These are phyloP conservation scores for Pythium pyrilobum DNA, from an alignment of 352 stramenopile species.

Conservation along the genomic window DNA sequence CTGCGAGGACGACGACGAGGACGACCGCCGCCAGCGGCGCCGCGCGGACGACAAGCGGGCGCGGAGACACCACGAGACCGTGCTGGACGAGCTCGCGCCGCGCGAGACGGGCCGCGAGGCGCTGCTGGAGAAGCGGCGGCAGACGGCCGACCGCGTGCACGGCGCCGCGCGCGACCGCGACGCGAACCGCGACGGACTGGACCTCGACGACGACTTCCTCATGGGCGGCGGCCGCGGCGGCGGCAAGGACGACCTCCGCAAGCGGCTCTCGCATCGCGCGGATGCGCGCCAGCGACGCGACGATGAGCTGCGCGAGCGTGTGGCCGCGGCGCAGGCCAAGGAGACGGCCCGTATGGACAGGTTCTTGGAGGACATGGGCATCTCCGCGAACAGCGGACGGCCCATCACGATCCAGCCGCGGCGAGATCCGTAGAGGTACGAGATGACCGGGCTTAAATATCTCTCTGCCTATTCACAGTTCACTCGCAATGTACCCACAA, in stretches of 20 bases:
- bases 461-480: too few relatives aligned
- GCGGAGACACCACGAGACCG: constrained; percentile 34
- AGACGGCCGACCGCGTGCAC: constrained; percentile 41
- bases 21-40: constrained; percentile 14
- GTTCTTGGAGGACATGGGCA: constrained; percentile 66
- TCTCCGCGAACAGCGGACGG: constrained; percentile 24
- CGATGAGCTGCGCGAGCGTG: constrained; percentile 35
- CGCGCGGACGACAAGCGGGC: constrained; percentile 20
- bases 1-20: constrained; percentile 24
- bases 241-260: constrained; percentile 27
- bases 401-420: constrained; percentile 59
- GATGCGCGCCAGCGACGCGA: constrained; percentile 30
- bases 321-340: constrained; percentile 44
- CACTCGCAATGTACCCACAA: too few relatives aligned
- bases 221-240: constrained; percentile 30
- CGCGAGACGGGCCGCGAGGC: constrained; percentile 63
- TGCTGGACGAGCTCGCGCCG: constrained; percentile 55
- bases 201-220: constrained; percentile 64
- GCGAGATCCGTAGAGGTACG: background rate
- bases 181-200: constrained; percentile 51
- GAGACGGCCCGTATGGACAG: constrained; percentile 73
- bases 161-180: constrained; percentile 58
- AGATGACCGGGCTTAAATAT: background rate
- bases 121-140: constrained; percentile 48
- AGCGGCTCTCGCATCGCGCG: constrained; percentile 32